Base-by-base conservation (phyloP, 148 eudicot genomes). In the Rheum nobile region DNA sequence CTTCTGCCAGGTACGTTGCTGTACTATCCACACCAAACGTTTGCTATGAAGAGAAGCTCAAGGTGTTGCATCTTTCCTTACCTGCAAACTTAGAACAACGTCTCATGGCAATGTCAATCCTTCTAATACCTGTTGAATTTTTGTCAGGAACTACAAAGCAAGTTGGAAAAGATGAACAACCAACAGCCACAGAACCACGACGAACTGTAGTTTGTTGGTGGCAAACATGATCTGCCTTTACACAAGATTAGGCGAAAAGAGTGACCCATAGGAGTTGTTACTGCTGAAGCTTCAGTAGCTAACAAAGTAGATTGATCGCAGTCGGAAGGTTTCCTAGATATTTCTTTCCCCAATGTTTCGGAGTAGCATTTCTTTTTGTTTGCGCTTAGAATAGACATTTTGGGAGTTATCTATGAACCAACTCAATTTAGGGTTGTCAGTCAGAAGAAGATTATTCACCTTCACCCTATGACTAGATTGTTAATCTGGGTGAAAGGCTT, bases 21-120 rank as follows among this genome's bases (percentile, higher is more conserved):
- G 73, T 88, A 76, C 79, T 95, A 74, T 80, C 94, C 52, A 91
- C 99, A 26, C 99, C 97, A 74, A 86, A 84, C 77, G 79, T 87
- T 48, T 95, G 99, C 78, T 43, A 41, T 6, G 97, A 90, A 80
- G 89, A 84, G 79, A 95, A 84, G 79, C 97, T 95, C 8, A 83
- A 90, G 99, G 99, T 95, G 86, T 61, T 73, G 29, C 24, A 46
- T 46, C 29, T 47, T 50, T 37, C 28, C 50, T 35, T 70, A 10
- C 26, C 6, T 8, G 14, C 32, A 21, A n/a, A 68, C 34, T n/a
- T 21, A 22, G 37, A 59, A 16, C 3, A 17, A 0, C 10, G 31
- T 55, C 12, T 21, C 63, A 55, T 21, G 28, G 29, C 22, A 7
- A n/a, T 3, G 21, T 48, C 54, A 48, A 48, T 16, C 19, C 72